phyloP scores from a whole-genome alignment of 1,284 basidiomycete genomes.

The Malassezia globosa region DNA sequence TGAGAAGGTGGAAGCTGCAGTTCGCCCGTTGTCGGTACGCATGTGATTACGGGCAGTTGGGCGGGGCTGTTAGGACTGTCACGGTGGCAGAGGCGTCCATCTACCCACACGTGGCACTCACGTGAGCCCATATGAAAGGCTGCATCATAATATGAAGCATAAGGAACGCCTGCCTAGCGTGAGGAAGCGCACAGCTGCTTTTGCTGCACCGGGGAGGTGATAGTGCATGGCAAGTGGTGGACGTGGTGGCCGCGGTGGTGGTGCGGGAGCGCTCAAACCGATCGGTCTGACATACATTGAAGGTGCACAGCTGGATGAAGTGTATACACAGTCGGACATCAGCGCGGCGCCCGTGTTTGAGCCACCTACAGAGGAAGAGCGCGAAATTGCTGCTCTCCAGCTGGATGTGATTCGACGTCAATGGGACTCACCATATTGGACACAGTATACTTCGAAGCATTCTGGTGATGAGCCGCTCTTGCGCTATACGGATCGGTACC shows the following conservation, averaged over 20 bases:
- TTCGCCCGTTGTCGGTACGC: too few species aligned
- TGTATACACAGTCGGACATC: not conserved
- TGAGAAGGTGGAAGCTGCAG: too few species aligned
- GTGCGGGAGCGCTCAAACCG: constrained; percentile 1
- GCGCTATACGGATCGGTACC: constrained; percentile 36
- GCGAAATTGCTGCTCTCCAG: constrained; percentile 2
- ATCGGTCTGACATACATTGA: constrained; percentile 9
- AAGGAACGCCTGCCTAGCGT: too few species aligned
- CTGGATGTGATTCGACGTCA: constrained; percentile 4
- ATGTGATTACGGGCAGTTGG: too few species aligned
- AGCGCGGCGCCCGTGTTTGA: constrained; percentile 3
- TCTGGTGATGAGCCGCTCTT: constrained; percentile 18
- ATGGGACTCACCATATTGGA: constrained; percentile 15
- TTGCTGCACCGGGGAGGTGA: too few species aligned
- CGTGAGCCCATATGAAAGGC: too few species aligned
- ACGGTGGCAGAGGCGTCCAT: too few species aligned
- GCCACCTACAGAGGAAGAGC: constrained; percentile 6
- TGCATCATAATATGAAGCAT: too few species aligned
- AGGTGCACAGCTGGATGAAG: constrained; percentile 5
- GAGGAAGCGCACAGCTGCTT: too few species aligned
- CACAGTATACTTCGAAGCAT: not conserved
- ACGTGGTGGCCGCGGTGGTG: constrained; percentile 7
- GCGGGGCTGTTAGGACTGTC: too few species aligned
- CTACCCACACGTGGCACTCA: too few species aligned
- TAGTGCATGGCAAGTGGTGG: constrained; percentile 2